Evolutionary conservation across 208 protist species (phyloP), one percentile per base, ranked within the genome.

Genomic region (Blechomonas ayalai): DNA sequence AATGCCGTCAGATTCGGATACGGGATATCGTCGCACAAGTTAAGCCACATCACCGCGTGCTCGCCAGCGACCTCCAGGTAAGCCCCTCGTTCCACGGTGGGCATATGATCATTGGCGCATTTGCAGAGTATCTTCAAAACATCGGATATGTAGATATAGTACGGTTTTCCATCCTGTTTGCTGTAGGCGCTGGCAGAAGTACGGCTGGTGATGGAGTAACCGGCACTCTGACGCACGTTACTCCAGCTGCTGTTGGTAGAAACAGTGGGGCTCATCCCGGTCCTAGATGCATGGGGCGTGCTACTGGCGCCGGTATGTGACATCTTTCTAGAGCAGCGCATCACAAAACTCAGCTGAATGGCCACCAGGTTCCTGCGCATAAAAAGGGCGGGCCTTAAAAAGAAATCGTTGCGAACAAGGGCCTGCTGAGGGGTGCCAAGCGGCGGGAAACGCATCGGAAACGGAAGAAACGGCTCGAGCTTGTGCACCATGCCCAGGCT

Each of bases 41-140:
- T 51, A 9, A 51, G n/a, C 45, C 45, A 51, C 45, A 51, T 16
- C 24, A 51, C 19, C 29, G 31, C 45, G 28, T 42, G 13, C 6
- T 51, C 45, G 9, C 45, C 45, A 42, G n/a, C 20, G 6, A 24
- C 8, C 10, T 22, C 13, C n/a, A 51, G n/a, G 16, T 42, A 51
- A 7, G 45, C 24, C 5, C 45, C 45, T 7, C n/a, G 8, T 25
- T 51, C 23, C 29, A 8, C 15, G 13, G 35, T 7, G 12, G 45
- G 23, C 23, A 51, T 22, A 10, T 16, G 6, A 24, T 9, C 45
- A 18, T 41, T 51, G 9, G 45, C 6, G 10, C 23, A 9, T 6
- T 38, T n/a, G 13, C 29, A 38, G 9, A 42, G 10, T 10, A 42
- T 15, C 7, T 40, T 10, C 7, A 51, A 13, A 41, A 51, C 40